Percentiles rank a stretch among this genome's conserved stretches.
These are phyloP conservation scores for Syncephalastrum racemosum DNA, from an alignment of 371 early-diverging fungal species.

Conservation along the genomic window DNA sequence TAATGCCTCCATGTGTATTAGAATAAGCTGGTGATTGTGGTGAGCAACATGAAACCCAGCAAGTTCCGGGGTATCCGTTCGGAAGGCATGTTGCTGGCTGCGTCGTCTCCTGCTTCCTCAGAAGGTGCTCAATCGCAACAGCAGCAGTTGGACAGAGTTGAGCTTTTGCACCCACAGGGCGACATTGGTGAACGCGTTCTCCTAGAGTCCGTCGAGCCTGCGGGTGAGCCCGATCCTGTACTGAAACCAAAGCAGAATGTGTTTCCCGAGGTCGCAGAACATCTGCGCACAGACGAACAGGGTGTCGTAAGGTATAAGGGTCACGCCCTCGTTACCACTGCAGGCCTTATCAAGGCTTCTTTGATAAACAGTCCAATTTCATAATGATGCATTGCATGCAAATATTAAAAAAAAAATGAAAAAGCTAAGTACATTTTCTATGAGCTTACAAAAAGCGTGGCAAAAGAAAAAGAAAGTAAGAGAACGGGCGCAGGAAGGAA, in stretches of 20 bases:
- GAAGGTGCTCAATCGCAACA: too few relatives aligned
- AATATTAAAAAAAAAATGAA: not conserved
- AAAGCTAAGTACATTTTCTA: constrained; percentile 3
- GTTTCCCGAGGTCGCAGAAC: constrained; percentile 45
- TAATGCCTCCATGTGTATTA: not conserved
- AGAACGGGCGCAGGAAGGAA: not conserved
- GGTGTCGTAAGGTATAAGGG: constrained; percentile 55
- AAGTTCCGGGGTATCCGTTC: constrained; percentile 60
- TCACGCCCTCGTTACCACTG: constrained; percentile 42
- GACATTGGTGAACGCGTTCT: constrained; percentile 48
- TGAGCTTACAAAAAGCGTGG: constrained; percentile 2
- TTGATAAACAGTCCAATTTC: constrained; percentile 43
- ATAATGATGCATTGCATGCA: constrained; percentile 7
- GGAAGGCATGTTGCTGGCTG: constrained; percentile 62
- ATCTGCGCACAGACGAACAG: constrained; percentile 37
- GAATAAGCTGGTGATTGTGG: constrained; percentile 52
- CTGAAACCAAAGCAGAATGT: constrained; percentile 60
- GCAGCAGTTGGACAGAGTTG: constrained; percentile 37
- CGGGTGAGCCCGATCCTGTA: constrained; percentile 25
- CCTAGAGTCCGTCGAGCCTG: constrained; percentile 18
- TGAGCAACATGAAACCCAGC: constrained; percentile 61
- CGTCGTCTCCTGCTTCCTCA: constrained; percentile 14
- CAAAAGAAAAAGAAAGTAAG: constrained; percentile 1
- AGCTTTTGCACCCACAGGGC: constrained; percentile 38
- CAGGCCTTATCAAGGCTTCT: constrained; percentile 41